Conservation (phyloP, 2,329 filamentous ascomycete species). For the Lachnellula arida region DNA sequence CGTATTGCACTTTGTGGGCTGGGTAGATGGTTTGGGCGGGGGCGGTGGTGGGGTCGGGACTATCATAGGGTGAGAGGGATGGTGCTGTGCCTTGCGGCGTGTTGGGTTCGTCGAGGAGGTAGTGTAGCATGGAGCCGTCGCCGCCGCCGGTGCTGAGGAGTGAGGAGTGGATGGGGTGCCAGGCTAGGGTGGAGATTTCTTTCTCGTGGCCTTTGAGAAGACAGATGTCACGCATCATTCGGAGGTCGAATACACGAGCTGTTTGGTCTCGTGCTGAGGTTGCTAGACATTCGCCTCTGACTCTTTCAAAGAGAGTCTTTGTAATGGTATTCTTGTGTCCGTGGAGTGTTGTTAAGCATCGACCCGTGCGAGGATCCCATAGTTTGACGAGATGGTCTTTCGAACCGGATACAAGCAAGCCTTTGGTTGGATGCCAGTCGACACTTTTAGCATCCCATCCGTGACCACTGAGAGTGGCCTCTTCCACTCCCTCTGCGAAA, state of each 20-base stretch:
- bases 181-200: constrained; percentile 85
- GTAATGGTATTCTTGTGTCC: constrained; percentile 97
- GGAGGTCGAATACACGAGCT: constrained; percentile 86
- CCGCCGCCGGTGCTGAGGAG: constrained; percentile 86
- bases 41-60: constrained; percentile 70
- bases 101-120: constrained; percentile 93
- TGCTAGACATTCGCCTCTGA: constrained; percentile 78
- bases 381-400: constrained; percentile 97
- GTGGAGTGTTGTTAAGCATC: constrained; percentile 88
- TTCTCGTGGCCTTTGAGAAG: constrained; percentile 93
- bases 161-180: constrained; percentile 89
- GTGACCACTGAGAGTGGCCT: constrained; percentile 83
- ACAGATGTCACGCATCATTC: constrained; percentile 97
- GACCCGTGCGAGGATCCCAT: constrained; percentile 91
- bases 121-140: constrained; percentile 87
- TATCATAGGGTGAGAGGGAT: constrained; percentile 79
- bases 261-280: constrained; percentile 92
- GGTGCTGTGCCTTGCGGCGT: constrained; percentile 67
- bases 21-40: constrained; percentile 89
- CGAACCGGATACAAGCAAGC: constrained; percentile 88
- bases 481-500: constrained; percentile 80
- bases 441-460: constrained; percentile 97
- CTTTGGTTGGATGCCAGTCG: constrained; percentile 96
- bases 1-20: constrained; percentile 78
- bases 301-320: constrained; percentile 83